Percentiles rank a stretch among this genome's conserved stretches.
phyloP scores from a whole-genome alignment of 73 alveolate genomes.

The Paraurostyla sp. region DNA sequence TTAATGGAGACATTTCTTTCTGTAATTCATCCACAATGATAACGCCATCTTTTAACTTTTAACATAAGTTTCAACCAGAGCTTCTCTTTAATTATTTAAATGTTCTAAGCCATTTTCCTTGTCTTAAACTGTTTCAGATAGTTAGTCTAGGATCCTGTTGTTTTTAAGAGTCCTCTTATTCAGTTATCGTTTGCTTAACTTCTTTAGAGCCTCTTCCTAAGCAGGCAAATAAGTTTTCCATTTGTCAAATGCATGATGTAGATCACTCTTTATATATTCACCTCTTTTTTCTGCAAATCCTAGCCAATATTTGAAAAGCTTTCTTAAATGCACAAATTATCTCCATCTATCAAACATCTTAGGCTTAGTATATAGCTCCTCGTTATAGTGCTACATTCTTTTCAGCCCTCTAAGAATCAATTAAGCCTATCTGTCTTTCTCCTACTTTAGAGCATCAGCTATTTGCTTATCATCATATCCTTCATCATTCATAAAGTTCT shows the following conservation, averaged over 20 bases:
- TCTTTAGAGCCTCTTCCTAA: background rate
- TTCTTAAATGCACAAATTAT: constrained; percentile 59
- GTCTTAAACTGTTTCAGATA: constrained; percentile 49
- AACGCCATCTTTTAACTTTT: constrained; percentile 63
- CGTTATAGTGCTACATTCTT: constrained; percentile 62
- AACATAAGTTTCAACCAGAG: constrained; percentile 25
- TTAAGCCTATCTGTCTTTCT: background rate
- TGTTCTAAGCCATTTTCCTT: constrained; percentile 44
- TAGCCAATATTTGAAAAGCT: constrained; percentile 58
- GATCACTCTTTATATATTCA: constrained; percentile 47
- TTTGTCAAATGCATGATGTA: constrained; percentile 60
- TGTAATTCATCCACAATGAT: constrained; percentile 16
- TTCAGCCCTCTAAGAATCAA: background rate
- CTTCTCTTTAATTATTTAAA: constrained; percentile 51
- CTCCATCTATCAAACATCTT: constrained; percentile 72
- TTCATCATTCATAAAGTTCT: constrained; percentile 13
- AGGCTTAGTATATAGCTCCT: constrained; percentile 40
- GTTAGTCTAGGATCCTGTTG: constrained; percentile 29
- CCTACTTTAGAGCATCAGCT: background rate
- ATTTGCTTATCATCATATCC: constrained; percentile 58
- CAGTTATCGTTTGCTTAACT: constrained; percentile 49
- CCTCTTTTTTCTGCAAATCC: constrained; percentile 20
- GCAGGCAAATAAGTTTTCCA: constrained; percentile 58
- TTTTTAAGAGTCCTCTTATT: constrained; percentile 29
- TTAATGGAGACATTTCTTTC: constrained; percentile 36